A percentile compares a stretch with the other conserved stretches of the same genome.
Conservation (phyloP, 306 rosid species). For the cucumber (Cucumis sativus) region DNA sequence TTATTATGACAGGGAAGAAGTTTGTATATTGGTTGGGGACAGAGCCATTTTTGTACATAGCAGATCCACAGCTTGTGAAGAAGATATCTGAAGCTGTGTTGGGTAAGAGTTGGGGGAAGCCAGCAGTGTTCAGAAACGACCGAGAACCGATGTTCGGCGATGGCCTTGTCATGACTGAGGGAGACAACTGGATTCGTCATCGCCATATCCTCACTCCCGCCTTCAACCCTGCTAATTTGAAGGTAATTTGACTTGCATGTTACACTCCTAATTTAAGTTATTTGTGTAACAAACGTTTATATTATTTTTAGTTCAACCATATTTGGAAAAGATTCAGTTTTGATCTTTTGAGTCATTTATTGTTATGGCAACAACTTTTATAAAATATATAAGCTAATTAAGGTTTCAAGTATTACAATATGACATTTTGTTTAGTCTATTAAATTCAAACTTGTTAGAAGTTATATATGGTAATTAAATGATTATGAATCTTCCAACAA, state of each 20-base stretch:
- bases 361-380: no score
- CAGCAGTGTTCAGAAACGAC: conserved; percentile 48
- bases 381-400: no score
- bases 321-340: no score
- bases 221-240: conserved; percentile 48
- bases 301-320: no score
- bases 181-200: conserved; percentile 60
- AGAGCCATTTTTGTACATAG: conserved; percentile 68
- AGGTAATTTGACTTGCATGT: conserved; percentile 18
- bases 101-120: conserved; percentile 75
- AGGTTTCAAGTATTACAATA: no score
- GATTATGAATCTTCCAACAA: neutral
- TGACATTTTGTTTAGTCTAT: neutral
- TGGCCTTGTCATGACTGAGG: conserved; percentile 65
- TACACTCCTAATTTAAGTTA: no score
- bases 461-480: neutral
- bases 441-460: neutral
- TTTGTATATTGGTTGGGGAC: conserved; percentile 76
- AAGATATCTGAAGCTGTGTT: conserved; percentile 46
- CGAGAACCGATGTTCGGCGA: conserved; percentile 70
- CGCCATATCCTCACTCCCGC: conserved; percentile 58
- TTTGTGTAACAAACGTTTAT: no score
- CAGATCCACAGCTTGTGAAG: conserved; percentile 55
- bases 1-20: conserved; percentile 36
- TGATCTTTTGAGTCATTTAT: no score